These are phyloP conservation scores for Dioscorea zingiberensis DNA, from an alignment of 106 monocot species.

Conservation along the genomic window DNA sequence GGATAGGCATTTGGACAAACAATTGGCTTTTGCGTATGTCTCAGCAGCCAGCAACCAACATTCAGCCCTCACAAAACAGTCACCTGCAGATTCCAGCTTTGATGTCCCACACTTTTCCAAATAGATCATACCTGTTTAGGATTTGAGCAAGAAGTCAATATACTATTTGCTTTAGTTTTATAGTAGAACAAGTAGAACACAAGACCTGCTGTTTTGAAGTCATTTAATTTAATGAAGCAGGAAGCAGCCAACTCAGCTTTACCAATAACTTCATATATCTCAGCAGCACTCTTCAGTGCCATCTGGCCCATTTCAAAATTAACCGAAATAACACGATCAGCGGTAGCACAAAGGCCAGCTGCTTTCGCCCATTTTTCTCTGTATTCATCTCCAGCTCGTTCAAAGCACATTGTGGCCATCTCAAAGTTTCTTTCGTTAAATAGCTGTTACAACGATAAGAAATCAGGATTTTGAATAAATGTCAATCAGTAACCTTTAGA, in stretches of 20 bases:
- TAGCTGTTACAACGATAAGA: slow-evolving; percentile 12
- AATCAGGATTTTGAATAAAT: not conserved
- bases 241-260: slow-evolving; percentile 37
- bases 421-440: slow-evolving; percentile 55
- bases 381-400: slow-evolving; percentile 39
- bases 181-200: not conserved
- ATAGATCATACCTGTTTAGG: slow-evolving; percentile 32
- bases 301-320: slow-evolving; percentile 27
- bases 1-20: slow-evolving; percentile 36
- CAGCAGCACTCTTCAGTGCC: slow-evolving; percentile 37
- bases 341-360: slow-evolving; percentile 43
- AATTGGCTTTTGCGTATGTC: slow-evolving; percentile 31
- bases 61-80: slow-evolving; percentile 36
- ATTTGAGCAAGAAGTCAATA: not conserved
- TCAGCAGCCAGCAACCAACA: slow-evolving; percentile 44
- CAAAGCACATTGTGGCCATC: slow-evolving; percentile 73
- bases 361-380: slow-evolving; percentile 53
- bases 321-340: slow-evolving; percentile 21
- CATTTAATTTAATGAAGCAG: slow-evolving; percentile 45
- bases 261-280: slow-evolving; percentile 53
- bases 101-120: slow-evolving; percentile 44
- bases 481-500: not conserved
- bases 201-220: slow-evolving; percentile 52
- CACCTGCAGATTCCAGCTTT: slow-evolving; percentile 45
- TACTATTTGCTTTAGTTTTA: not conserved